Percentiles rank a stretch among this genome's conserved stretches.
Evolutionary conservation across 768 basidiomycete species (phyloP).

Genomic region (Naganishia kalamii): DNA sequence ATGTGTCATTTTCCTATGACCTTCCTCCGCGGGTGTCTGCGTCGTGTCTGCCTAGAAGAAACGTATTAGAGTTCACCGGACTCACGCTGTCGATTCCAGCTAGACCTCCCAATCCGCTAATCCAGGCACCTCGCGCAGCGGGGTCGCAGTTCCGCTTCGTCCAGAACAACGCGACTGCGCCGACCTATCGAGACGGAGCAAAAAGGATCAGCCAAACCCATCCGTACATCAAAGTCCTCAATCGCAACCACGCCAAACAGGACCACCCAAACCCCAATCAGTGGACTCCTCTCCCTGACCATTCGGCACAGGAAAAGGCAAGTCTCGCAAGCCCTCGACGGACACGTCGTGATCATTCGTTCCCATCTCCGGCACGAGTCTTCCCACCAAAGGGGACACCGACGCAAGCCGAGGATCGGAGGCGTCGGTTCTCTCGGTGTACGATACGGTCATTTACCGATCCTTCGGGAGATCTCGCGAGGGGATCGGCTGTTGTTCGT

Average conservation of each 20-base stretch:
- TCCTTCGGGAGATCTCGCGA: neutral
- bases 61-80: too few species aligned
- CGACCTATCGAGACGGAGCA: too few species aligned
- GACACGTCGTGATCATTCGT: constrained; percentile 12
- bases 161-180: too few species aligned
- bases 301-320: neutral
- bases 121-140: too few species aligned
- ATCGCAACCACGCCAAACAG: neutral
- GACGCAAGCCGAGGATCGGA: neutral
- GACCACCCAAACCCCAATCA: neutral
- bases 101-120: too few species aligned
- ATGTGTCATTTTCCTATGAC: too few species aligned
- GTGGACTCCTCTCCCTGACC: neutral
- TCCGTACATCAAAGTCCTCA: neutral
- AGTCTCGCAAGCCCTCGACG: constrained; percentile 13
- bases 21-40: too few species aligned
- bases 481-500: constrained; percentile 3
- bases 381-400: neutral
- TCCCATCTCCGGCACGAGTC: neutral
- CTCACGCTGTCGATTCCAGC: too few species aligned
- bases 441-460: constrained; percentile 11
- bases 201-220: neutral
- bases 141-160: too few species aligned
- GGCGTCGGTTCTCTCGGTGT: neutral
- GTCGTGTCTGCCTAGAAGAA: too few species aligned